phyloP scores from a whole-genome alignment of 1,284 basidiomycete genomes.

The Sphagnurus paluster region DNA sequence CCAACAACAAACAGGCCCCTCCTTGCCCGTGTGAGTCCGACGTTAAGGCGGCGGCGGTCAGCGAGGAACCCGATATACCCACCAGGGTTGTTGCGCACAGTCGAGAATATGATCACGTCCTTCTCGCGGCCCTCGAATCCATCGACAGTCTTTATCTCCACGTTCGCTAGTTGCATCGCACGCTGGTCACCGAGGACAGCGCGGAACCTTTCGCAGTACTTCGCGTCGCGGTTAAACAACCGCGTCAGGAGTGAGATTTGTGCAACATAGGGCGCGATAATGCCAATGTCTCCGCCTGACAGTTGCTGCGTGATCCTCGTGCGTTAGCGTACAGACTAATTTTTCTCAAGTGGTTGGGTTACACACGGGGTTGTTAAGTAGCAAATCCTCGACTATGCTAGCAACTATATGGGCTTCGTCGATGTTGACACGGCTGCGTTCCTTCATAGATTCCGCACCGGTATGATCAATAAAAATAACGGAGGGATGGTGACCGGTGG shows the following conservation, averaged over 20 bases:
- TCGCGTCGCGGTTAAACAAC: constrained; percentile 56
- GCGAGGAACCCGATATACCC: constrained; percentile 88
- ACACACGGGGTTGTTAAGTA: constrained; percentile 71
- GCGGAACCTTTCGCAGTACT: constrained; percentile 52
- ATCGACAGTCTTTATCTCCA: constrained; percentile 89
- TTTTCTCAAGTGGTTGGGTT: neutral
- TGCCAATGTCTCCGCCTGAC: constrained; percentile 74
- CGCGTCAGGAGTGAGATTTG: constrained; percentile 73
- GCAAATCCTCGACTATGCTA: constrained; percentile 75
- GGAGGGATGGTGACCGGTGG: constrained; percentile 40
- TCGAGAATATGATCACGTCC: constrained; percentile 88
- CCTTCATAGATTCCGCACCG: constrained; percentile 63
- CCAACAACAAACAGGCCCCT: constrained; percentile 83
- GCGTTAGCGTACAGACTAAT: too few relatives aligned
- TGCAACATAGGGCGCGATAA: constrained; percentile 86
- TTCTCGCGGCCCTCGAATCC: constrained; percentile 96
- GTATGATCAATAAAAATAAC: constrained; percentile 81
- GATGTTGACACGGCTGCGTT: constrained; percentile 72
- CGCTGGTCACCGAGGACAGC: constrained; percentile 62
- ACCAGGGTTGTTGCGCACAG: constrained; percentile 75
- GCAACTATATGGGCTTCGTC: constrained; percentile 79
- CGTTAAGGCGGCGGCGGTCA: constrained; percentile 86
- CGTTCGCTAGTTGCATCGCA: constrained; percentile 57
- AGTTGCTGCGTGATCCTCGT: too few relatives aligned
- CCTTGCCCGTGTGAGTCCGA: constrained; percentile 85